Base-by-base conservation (phyloP, 1,284 basidiomycete species). In the Athelia psychrophila region DNA sequence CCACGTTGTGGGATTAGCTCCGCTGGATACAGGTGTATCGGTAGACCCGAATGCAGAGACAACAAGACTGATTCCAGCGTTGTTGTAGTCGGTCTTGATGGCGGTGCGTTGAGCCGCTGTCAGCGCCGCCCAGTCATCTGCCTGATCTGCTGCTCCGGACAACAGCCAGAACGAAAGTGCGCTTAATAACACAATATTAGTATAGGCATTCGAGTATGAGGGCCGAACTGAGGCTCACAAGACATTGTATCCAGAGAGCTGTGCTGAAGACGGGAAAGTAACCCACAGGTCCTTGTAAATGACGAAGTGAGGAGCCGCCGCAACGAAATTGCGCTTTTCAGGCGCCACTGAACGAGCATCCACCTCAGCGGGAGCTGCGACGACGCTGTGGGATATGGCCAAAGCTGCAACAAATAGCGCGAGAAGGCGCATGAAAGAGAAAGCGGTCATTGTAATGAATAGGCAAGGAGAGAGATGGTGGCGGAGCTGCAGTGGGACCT, bases 21-120 rank as follows among this genome's bases (percentile, higher is more conserved):
- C 62, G 20, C 20, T 22, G 20, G 38, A 18, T 22, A 16, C 20
- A n/a, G 38, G 38, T 6, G 2, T 42, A 16, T 46, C 44, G 66
- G 64, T 3, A 56, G 44, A 46, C 5, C 67, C 66, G 48, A 62
- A 62, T 15, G 60, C 60, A 13, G 60, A 55, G 20, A 61, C 54
- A 25, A 61, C 52, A 23, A 61, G 44, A 42, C 56, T 58, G 44
- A 58, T 57, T 10, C 57, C 57, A n/a, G 55, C 55, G 19, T 24
- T 48, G 18, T 56, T 50, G 49, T 58, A 58, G 8, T 40, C 18
- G 12, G 55, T 16, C 42, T 54, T 56, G 49, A 58, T 51, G 24
- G 44, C 44, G 8, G 55, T 44, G 27, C 57, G 57, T 13, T 51
- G 27, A 20, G 47, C 44, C 24, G 44, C 51, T 20, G 45, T 50